Evolutionary conservation across 1,284 basidiomycete species (phyloP).

Genomic region (Sparassis latifolia): DNA sequence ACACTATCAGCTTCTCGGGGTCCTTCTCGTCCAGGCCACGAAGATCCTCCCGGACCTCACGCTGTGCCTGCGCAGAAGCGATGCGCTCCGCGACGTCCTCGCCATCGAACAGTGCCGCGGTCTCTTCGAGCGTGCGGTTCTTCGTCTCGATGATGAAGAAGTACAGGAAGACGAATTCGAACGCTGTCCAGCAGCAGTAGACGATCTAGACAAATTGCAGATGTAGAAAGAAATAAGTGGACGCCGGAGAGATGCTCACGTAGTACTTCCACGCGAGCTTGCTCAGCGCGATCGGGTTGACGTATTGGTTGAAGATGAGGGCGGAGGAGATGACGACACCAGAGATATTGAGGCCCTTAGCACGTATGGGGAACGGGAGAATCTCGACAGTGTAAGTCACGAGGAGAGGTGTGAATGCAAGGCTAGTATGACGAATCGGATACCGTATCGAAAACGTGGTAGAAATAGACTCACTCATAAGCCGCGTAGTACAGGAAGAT

Average conservation of each 20-base stretch:
- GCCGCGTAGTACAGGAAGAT: slow-evolving; percentile 40
- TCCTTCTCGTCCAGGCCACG: neutral
- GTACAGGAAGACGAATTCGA: slow-evolving; percentile 53
- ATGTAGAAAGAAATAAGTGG: neutral
- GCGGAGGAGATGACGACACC: slow-evolving; percentile 44
- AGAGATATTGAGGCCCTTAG: slow-evolving; percentile 56
- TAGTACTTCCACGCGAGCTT: slow-evolving; percentile 32
- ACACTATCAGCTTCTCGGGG: neutral
- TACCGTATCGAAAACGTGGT: neutral
- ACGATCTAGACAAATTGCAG: slow-evolving; percentile 17
- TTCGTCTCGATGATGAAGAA: slow-evolving; percentile 44
- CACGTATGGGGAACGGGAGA: slow-evolving; percentile 48
- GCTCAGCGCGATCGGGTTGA: slow-evolving; percentile 36
- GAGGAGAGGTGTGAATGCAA: slow-evolving; percentile 9
- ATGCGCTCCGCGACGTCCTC: slow-evolving; percentile 4
- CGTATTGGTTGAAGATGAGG: slow-evolving; percentile 55
- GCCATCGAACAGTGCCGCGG: slow-evolving; percentile 7
- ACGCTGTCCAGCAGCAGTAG: slow-evolving; percentile 29
- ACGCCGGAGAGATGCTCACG: slow-evolving; percentile 13
- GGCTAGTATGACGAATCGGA: neutral
- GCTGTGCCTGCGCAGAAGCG: neutral
- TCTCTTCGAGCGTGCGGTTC: slow-evolving; percentile 14
- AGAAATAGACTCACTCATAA: slow-evolving; percentile 29
- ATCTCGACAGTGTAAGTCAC: slow-evolving; percentile 49
- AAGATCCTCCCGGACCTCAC: neutral